Percentiles rank a stretch among this genome's conserved stretches.
Evolutionary conservation across 257 asterid genomes (phyloP).

Genomic region (Salvia splendens): DNA sequence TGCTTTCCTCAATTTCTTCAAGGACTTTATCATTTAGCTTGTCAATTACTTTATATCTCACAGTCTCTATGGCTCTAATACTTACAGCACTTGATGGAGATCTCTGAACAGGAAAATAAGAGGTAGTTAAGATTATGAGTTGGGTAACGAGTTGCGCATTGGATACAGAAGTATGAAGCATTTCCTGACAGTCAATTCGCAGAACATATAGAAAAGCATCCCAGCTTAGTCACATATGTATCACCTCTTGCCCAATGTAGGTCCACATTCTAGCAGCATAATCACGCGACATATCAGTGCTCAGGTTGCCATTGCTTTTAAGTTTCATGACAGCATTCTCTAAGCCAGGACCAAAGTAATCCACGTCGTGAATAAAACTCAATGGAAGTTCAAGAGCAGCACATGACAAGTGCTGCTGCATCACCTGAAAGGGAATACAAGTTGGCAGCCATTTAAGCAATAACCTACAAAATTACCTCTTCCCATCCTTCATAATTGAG

Average conservation of each 20-base stretch:
- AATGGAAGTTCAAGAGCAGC: conserved; percentile 90
- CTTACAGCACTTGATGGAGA: conserved; percentile 65
- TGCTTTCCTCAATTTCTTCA: conserved; percentile 98
- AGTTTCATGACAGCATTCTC: conserved; percentile 59
- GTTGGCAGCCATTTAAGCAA: conserved; percentile 30
- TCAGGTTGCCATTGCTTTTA: conserved; percentile 64
- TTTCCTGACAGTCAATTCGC: conserved; percentile 19
- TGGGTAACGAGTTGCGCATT: conserved; percentile 12
- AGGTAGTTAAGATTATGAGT: conserved; percentile 15
- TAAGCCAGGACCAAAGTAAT: conserved; percentile 72
- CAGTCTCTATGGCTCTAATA: conserved; percentile 79
- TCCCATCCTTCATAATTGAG: conserved; percentile 18
- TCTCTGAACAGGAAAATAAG: conserved; percentile 50
- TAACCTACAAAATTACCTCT: conserved; percentile 13
- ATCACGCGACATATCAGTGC: conserved; percentile 59
- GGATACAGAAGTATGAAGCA: conserved; percentile 20
- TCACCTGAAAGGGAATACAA: conserved; percentile 54
- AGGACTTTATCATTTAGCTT: conserved; percentile 64
- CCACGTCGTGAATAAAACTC: conserved; percentile 67
- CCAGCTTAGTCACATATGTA: conserved; percentile 21
- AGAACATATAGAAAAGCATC: conserved; percentile 14
- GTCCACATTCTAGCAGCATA: conserved; percentile 71
- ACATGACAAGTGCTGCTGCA: conserved; percentile 87
- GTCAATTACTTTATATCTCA: conserved; percentile 77
- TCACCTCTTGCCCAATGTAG: conserved; percentile 89